Base-by-base conservation (phyloP, 768 basidiomycete species). In the Tephrocybe rancida region DNA sequence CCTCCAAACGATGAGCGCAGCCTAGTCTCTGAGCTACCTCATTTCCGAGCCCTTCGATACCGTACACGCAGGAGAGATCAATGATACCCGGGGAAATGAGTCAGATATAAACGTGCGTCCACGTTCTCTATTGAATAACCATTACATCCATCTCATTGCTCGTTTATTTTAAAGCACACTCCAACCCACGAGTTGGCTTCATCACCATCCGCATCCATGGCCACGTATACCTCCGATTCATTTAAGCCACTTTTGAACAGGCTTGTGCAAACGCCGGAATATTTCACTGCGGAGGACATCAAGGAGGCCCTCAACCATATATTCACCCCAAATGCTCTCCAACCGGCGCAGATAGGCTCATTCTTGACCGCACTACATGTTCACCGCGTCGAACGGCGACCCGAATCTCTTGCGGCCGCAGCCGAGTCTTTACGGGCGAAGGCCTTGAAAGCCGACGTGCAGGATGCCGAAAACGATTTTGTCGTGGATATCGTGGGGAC, bases 311-410 rank as follows among this genome's bases (percentile, higher is more conserved):
- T 98, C 51, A 75, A 88, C 54, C 88, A 90, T 69, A 71, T 93
- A 43, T 82, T 91, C 65, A 83, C 81, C 0, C 86, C 87, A 1
- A 76, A 84, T 48, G 73, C 77, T 39, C 76, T 87, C 0, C 79
- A 78, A 8, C 85, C 88, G 0, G 75, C 83, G 0, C 93, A 98
- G 66, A 84, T 95, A 50, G 95, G 94, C 18, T 87, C 95, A 1
- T 96, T 98, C 70, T 76, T 99, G 43, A 87, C 92, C 0, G 92
- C 93, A 3, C 72, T 94, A 34, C 91, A 95, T 53, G 74, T 94
- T 48, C 84, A 88, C 44, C 85, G 85, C 32, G 73, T 94, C 27
- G 96, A 97, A 56, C 71, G 83, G 18, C 75, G 86, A 26, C 83
- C 93, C 18, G 87, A 88, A 24, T 83, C 86, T 25, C 82, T 98